Conservation (phyloP, 208 protist species). For the Acanthamoeba castellanii region DNA sequence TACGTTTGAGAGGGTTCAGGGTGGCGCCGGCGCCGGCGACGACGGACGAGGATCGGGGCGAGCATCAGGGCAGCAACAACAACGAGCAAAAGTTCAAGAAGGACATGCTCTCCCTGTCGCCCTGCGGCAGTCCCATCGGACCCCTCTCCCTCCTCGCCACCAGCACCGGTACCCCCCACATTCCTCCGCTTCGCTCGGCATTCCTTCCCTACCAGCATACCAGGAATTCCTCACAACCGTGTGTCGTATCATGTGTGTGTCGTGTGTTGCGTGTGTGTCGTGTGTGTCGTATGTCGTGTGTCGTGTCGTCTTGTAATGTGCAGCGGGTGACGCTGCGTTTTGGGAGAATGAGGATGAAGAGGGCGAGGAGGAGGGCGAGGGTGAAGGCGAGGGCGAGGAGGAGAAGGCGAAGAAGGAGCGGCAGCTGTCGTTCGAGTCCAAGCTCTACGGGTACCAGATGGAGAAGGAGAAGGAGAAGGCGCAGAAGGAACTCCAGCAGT, state of each 20-base stretch:
- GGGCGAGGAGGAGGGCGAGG: not conserved
- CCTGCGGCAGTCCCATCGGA: constrained; percentile 20
- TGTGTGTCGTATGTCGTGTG: not conserved
- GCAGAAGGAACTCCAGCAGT: constrained; percentile 33
- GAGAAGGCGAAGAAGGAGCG: constrained; percentile 51
- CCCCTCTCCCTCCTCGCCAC: constrained; percentile 14
- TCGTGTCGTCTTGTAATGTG: not conserved
- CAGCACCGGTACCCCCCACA: constrained; percentile 16
- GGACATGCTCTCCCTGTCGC: constrained; percentile 43
- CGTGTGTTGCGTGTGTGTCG: too few species aligned
- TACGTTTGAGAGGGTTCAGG: too few species aligned
- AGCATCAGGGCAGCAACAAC: not conserved
- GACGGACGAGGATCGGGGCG: not conserved
- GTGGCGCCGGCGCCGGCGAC: not conserved
- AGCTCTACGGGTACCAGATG: constrained; percentile 63
- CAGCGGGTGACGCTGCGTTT: constrained; percentile 31
- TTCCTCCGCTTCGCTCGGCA: not conserved
- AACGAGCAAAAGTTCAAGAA: constrained; percentile 61
- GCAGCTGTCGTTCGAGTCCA: constrained; percentile 48
- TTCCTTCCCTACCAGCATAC: not conserved
- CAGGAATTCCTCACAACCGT: too few species aligned
- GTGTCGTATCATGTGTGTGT: too few species aligned
- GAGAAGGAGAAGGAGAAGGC: constrained; percentile 63
- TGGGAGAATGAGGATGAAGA: constrained; percentile 61
- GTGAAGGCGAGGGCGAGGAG: constrained; percentile 34